Percentiles rank a stretch among this genome's conserved stretches.
These are phyloP conservation scores for Musa beccarii DNA, from an alignment of 176 grass and related monocot genomes.

Conservation along the genomic window DNA sequence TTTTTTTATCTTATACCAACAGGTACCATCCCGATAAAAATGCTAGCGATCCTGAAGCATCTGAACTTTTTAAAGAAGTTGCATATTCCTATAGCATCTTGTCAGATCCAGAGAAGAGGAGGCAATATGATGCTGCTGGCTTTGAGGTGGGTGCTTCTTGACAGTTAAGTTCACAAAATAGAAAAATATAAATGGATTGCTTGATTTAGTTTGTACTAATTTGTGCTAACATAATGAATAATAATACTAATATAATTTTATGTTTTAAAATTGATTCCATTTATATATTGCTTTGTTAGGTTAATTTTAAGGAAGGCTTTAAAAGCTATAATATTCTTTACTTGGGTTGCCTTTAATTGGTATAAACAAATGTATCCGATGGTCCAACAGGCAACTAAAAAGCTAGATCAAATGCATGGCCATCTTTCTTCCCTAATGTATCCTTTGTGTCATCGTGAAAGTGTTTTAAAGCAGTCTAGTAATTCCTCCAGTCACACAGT, in stretches of 20 bases:
- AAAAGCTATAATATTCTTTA: not conserved
- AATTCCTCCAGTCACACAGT: no score
- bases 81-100: slow-evolving; percentile 98
- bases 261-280: no score
- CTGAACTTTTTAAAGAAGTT: slow-evolving; percentile 99
- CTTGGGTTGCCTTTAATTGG: not conserved
- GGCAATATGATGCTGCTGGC: slow-evolving; percentile 94
- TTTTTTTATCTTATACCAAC: slow-evolving; percentile 20
- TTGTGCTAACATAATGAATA: no score
- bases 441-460: no score
- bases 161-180: not conserved
- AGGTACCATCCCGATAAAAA: slow-evolving; percentile 99
- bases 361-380: no score
- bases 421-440: no score
- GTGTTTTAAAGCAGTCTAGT: no score
- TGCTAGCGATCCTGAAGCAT: slow-evolving; percentile 88
- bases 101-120: slow-evolving; percentile 95
- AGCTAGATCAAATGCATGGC: no score
- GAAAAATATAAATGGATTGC: not conserved
- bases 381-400: no score
- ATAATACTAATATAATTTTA: no score
- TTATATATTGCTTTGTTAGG: no score
- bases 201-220: not conserved
- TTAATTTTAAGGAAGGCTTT: no score
- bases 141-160: slow-evolving; percentile 55